Conservation (phyloP, 768 basidiomycete species). For the Boletellus emodensis region DNA sequence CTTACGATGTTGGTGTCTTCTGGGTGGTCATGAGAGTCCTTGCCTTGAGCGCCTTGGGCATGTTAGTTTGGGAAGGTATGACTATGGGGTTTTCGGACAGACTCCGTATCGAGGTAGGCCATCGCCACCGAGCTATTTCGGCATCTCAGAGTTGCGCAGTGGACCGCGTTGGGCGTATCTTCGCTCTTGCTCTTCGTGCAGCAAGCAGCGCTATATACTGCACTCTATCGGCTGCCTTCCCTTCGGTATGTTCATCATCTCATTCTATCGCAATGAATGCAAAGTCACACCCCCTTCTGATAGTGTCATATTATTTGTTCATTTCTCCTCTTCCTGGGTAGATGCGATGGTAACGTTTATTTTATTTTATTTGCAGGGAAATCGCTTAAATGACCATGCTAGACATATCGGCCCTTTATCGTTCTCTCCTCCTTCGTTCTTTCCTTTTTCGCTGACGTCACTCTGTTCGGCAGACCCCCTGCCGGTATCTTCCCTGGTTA, state of each 20-base stretch:
- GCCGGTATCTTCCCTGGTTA: constrained; percentile 56
- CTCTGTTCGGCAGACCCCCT: constrained; percentile 36
- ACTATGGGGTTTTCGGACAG: constrained; percentile 53
- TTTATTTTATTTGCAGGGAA: constrained; percentile 40
- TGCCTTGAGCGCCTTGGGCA: constrained; percentile 65
- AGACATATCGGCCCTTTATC: constrained; percentile 51
- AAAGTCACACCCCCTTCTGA: constrained; percentile 1
- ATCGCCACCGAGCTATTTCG: constrained; percentile 1
- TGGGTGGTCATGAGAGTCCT: constrained; percentile 75
- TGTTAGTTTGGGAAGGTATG: constrained; percentile 55
- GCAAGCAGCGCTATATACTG: constrained; percentile 62
- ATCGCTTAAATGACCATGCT: neutral
- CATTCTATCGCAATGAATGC: neutral
- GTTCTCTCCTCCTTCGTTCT: constrained; percentile 47
- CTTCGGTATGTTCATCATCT: constrained; percentile 48
- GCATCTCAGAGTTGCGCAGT: constrained; percentile 39
- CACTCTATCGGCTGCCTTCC: constrained; percentile 63
- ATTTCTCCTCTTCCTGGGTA: constrained; percentile 68
- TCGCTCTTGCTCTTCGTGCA: constrained; percentile 67
- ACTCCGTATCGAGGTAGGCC: constrained; percentile 56
- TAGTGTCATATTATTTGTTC: constrained; percentile 66
- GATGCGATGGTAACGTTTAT: constrained; percentile 46
- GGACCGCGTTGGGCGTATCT: constrained; percentile 65
- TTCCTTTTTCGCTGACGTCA: constrained; percentile 56
- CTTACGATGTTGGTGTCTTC: constrained; percentile 65